Conservation (phyloP, 2,329 filamentous ascomycete genomes). For the Apiospora marii region DNA sequence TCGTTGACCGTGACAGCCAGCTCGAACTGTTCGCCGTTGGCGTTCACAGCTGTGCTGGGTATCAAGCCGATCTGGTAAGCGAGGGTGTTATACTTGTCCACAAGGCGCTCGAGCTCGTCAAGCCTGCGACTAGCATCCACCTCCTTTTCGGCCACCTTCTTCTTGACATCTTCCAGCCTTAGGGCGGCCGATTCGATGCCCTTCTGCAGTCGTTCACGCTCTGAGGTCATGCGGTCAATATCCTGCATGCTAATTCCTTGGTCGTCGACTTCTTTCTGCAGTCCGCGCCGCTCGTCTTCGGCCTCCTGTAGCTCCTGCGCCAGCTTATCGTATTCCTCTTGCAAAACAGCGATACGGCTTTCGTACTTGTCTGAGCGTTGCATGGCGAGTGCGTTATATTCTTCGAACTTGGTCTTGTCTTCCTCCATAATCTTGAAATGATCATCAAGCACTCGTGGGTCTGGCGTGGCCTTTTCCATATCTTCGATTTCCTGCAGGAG, state of each 20-base stretch:
- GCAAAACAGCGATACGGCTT: slow-evolving; percentile 79
- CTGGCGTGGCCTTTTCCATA: slow-evolving; percentile 84
- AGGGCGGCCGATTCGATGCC: slow-evolving; percentile 79
- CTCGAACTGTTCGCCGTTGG: slow-evolving; percentile 86
- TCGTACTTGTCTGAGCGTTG: slow-evolving; percentile 91
- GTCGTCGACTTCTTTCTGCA: slow-evolving; percentile 88
- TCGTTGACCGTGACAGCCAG: slow-evolving; percentile 83
- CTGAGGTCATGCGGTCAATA: slow-evolving; percentile 98
- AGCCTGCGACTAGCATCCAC: slow-evolving; percentile 84
- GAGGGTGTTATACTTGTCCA: slow-evolving; percentile 91
- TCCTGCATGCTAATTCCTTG: slow-evolving; percentile 97
- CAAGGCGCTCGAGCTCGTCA: slow-evolving; percentile 88
- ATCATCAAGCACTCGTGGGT: slow-evolving; percentile 84
- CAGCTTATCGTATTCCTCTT: slow-evolving; percentile 84
- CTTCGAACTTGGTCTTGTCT: slow-evolving; percentile 93
- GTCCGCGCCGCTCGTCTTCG: slow-evolving; percentile 79
- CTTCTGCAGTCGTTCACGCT: slow-evolving; percentile 91
- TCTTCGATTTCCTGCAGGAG: slow-evolving; percentile 88
- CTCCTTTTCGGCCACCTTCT: slow-evolving; percentile 84
- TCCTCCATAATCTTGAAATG: slow-evolving; percentile 94
- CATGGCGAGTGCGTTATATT: slow-evolving; percentile 87
- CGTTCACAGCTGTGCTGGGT: slow-evolving; percentile 82
- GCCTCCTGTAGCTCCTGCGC: slow-evolving; percentile 77
- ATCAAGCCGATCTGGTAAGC: slow-evolving; percentile 95
- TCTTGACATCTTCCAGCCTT: slow-evolving; percentile 85